Percentiles rank a stretch among this genome's conserved stretches.
Evolutionary conservation across 164 flowering plant genomes (phyloP).

Genomic region (Aristolochia californica): DNA sequence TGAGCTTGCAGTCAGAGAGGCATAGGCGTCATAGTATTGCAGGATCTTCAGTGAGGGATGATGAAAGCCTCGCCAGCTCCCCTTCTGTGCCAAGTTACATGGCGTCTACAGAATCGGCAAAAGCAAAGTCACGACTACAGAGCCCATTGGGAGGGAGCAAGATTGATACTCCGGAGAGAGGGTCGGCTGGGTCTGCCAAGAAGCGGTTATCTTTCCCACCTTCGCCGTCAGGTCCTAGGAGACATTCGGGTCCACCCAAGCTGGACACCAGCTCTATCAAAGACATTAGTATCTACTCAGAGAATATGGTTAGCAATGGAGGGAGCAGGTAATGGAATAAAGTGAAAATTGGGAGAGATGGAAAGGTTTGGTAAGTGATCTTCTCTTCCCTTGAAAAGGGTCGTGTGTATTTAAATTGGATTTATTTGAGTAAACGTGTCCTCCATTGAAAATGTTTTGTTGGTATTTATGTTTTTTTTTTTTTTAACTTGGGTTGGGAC

Average conservation of each 20-base stretch:
- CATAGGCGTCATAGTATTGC: conserved; percentile 56
- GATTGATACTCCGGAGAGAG: conserved; percentile 36
- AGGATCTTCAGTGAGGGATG: conserved; percentile 27
- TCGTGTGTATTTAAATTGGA: no score
- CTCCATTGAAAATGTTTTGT: no score
- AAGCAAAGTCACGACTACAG: conserved; percentile 43
- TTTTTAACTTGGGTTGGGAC: no score
- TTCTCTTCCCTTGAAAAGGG: no score
- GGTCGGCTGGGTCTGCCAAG: conserved; percentile 30
- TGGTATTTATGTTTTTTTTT: no score
- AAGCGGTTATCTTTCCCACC: conserved; percentile 52
- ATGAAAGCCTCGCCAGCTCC: conserved; percentile 59
- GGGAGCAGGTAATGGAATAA: conserved; percentile 6
- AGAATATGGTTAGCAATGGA: conserved; percentile 23
- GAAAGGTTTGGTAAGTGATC: no score
- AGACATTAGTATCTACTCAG: conserved; percentile 11
- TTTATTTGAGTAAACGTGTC: no score
- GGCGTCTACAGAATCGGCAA: conserved; percentile 69
- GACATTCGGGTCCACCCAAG: conserved; percentile 54
- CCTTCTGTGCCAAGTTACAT: conserved; percentile 63
- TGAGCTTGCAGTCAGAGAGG: conserved; percentile 50
- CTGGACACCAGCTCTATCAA: conserved; percentile 27
- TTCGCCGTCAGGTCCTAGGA: conserved; percentile 43
- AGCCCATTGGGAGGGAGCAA: conserved; percentile 38
- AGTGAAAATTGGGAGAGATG: no score